phyloP scores from a whole-genome alignment of 352 stramenopile species.

The Albugo laibachii region DNA sequence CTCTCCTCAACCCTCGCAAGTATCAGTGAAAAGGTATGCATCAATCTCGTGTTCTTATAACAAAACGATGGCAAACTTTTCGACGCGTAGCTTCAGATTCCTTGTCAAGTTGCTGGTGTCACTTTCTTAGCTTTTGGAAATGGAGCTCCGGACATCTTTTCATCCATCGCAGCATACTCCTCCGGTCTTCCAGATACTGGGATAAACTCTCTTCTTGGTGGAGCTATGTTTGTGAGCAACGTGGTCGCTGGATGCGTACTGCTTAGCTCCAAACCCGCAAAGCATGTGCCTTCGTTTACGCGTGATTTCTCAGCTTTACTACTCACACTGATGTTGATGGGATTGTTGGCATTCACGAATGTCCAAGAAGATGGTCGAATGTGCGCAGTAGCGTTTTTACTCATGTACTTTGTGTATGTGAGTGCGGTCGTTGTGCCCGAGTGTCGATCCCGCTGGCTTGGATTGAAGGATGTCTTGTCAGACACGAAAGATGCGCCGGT shows the following conservation, averaged over 20 bases:
- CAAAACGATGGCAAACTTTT: neutral
- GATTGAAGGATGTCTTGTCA: slow-evolving; percentile 3
- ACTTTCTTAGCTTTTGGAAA: slow-evolving; percentile 97
- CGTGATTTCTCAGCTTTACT: slow-evolving; percentile 38
- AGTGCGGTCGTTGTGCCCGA: slow-evolving; percentile 28
- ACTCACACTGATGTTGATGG: slow-evolving; percentile 21
- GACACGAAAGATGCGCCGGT: neutral
- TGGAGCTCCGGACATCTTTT: slow-evolving; percentile 92
- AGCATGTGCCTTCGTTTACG: slow-evolving; percentile 43
- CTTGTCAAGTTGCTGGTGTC: slow-evolving; percentile 88
- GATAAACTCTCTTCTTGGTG: slow-evolving; percentile 88
- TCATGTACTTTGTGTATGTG: slow-evolving; percentile 37
- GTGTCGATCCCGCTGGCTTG: slow-evolving; percentile 12
- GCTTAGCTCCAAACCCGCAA: slow-evolving; percentile 32
- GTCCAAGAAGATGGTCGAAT: slow-evolving; percentile 5
- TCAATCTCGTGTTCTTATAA: neutral
- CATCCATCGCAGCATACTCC: slow-evolving; percentile 70
- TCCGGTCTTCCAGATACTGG: slow-evolving; percentile 48
- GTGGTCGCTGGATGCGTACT: slow-evolving; percentile 82
- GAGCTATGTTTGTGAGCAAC: slow-evolving; percentile 90
- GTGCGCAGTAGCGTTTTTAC: slow-evolving; percentile 23
- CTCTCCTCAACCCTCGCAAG: slow-evolving; percentile 92
- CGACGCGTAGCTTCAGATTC: slow-evolving; percentile 33
- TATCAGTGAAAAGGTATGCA: slow-evolving; percentile 80
- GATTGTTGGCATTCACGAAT: slow-evolving; percentile 13